Evolutionary conservation across 768 basidiomycete species (phyloP), one percentile per base, ranked within the genome.

Genomic region (Tricholoma terreum): DNA sequence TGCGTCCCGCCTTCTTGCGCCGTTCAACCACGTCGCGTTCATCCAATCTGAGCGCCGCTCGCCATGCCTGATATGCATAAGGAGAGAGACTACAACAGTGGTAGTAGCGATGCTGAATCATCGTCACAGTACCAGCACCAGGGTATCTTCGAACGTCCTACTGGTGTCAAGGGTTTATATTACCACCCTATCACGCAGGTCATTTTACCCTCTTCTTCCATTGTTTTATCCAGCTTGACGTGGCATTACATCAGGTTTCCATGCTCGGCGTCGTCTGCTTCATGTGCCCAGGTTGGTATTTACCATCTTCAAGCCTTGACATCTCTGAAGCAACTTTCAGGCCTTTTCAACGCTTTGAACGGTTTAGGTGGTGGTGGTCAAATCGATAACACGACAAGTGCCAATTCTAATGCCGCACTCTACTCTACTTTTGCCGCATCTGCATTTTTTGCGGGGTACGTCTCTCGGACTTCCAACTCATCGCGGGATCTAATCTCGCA

Each of bases 341-440:
- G 90, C 57, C 80, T 91, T 56, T 92, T 89, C 73, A 93, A 92
- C 65, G 84, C 90, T 0, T 74, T 92, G 64, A 87, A 83, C 55
- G 90, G 91, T 33, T 78, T 94, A 45, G 92, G 92, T 4, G 90
- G 80, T 45, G 90, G 87, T 46, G 92, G 92, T 3, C 86, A 88
- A 71, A 67, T 90, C 40, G 84, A 89, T 63, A 65, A 82, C 11
- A 77, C 75, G 3, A 88, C 84, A 11, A 82, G 80, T 65, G 84
- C 89, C 15, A 89, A 92, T 62, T 80, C 87, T 2, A 85, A 86
- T 64, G 74, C 83, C 0, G 84, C 88, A 3, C 71, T 90, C 12
- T 92, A 93, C 64, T 70, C 78, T 1, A 80, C 80, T 6, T 81
- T 81, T 61, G 72, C 79, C 1, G 72, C 73, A 48, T 71, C 66